Evolutionary conservation across 257 asterid species (phyloP).

Genomic region (Solanum infundibuliforme): DNA sequence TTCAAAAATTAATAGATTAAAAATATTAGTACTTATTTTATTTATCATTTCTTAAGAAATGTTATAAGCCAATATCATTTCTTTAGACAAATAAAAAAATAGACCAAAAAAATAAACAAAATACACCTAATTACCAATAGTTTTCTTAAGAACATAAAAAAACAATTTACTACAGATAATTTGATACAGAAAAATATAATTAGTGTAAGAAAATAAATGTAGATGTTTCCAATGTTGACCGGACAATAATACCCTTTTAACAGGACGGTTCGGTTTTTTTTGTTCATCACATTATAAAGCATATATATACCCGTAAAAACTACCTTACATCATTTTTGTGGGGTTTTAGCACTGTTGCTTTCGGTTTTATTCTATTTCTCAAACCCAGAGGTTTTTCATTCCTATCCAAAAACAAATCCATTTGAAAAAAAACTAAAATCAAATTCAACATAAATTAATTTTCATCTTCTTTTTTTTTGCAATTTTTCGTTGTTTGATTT

Average conservation of each 20-base stretch:
- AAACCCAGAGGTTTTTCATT: constrained; percentile 5
- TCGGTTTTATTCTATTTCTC: neutral
- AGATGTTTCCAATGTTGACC: neutral
- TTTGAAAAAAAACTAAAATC: neutral
- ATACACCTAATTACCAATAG: too few species aligned
- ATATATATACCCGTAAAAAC: neutral
- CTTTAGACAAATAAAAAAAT: too few species aligned
- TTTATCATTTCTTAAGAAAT: too few species aligned
- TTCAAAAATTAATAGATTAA: too few species aligned
- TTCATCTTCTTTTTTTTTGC: neutral
- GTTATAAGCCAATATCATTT: too few species aligned
- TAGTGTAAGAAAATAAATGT: neutral
- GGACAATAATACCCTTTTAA: constrained; percentile 1
- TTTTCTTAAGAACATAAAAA: too few species aligned
- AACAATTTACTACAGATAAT: too few species aligned
- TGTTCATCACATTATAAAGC: neutral
- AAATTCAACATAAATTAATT: neutral
- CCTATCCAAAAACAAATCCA: neutral
- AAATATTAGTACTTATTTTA: too few species aligned
- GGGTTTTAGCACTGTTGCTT: constrained; percentile 5
- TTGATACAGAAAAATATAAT: too few species aligned
- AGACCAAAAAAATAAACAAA: too few species aligned
- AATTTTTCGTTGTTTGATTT: neutral
- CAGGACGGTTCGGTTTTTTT: neutral
- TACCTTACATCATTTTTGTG: neutral